phyloP scores from a whole-genome alignment of 192 early-diverging fungal species.

The Irineochytrium annulatum region DNA sequence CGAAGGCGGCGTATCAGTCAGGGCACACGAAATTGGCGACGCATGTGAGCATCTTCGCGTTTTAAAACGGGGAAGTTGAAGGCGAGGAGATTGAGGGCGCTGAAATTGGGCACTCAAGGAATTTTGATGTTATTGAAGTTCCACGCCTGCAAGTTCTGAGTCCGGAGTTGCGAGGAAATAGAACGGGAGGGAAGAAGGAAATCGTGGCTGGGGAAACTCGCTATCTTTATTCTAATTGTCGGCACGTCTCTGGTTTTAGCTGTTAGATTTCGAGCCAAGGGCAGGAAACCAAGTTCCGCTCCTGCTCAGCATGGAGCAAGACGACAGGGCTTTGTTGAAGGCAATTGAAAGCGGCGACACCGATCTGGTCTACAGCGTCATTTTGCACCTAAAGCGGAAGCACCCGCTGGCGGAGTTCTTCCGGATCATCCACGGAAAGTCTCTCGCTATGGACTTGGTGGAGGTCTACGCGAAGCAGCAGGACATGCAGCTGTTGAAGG shows the following conservation, averaged over 20 bases:
- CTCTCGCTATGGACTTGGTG: slow-evolving; percentile 77
- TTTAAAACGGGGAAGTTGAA: too few species aligned
- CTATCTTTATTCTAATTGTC: too few species aligned
- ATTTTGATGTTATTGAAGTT: too few species aligned
- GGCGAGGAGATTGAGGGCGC: too few species aligned
- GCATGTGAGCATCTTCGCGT: too few species aligned
- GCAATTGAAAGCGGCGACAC: slow-evolving; percentile 94
- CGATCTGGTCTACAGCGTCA: slow-evolving; percentile 90
- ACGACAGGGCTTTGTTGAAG: slow-evolving; percentile 79
- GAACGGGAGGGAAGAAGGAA: too few species aligned
- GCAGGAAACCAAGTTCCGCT: slow-evolving; percentile 93
- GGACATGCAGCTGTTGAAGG: slow-evolving; percentile 70
- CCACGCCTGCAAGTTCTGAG: too few species aligned
- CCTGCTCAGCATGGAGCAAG: slow-evolving; percentile 88
- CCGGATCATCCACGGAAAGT: slow-evolving; percentile 69
- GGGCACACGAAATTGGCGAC: slow-evolving; percentile 84
- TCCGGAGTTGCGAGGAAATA: too few species aligned
- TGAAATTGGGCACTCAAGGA: too few species aligned
- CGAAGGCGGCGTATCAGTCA: slow-evolving; percentile 78
- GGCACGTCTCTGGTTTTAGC: too few species aligned
- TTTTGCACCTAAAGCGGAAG: slow-evolving; percentile 86
- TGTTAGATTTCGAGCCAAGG: slow-evolving; percentile 91
- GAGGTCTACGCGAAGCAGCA: slow-evolving; percentile 79
- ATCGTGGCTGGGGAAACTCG: too few species aligned
- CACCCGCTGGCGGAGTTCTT: slow-evolving; percentile 86